A percentile compares a stretch with the other conserved stretches of the same genome.
These are phyloP conservation scores for Ceratocystis eucalypticola DNA, from an alignment of 2,329 filamentous ascomycete species.

Conservation along the genomic window DNA sequence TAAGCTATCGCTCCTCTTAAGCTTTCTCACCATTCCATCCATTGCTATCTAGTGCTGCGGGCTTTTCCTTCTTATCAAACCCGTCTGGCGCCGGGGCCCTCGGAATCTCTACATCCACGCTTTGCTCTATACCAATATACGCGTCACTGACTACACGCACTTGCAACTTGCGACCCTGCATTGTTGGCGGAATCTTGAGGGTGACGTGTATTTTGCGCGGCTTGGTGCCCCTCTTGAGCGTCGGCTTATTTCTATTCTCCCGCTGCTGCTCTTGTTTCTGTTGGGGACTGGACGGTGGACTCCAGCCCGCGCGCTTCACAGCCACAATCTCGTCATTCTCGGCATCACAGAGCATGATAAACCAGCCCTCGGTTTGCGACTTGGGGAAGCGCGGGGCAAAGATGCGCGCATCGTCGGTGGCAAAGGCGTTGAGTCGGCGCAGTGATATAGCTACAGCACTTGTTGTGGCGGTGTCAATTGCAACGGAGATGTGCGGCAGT, in stretches of 20 bases:
- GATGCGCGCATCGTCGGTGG: constrained; percentile 56
- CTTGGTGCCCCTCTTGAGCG: constrained; percentile 13
- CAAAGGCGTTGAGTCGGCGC: constrained; percentile 51
- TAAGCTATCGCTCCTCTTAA: not conserved
- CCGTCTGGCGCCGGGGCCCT: constrained; percentile 28
- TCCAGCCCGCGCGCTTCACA: constrained; percentile 75
- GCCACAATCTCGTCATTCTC: constrained; percentile 64
- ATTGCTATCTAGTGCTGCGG: not conserved
- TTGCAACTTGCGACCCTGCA: constrained; percentile 47
- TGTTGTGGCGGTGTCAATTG: constrained; percentile 30
- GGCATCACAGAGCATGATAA: constrained; percentile 60
- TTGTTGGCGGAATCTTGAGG: constrained; percentile 31
- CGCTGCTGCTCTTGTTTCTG: not conserved
- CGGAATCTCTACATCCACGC: constrained; percentile 40
- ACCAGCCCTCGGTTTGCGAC: constrained; percentile 86
- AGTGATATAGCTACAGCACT: constrained; percentile 48
- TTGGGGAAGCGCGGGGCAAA: constrained; percentile 88
- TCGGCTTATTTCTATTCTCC: not conserved
- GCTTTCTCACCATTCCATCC: not conserved
- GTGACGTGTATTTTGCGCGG: constrained; percentile 8
- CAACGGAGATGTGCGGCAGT: constrained; percentile 55
- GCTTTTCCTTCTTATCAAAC: constrained; percentile 17
- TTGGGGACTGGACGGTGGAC: constrained; percentile 21
- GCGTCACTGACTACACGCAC: constrained; percentile 73
- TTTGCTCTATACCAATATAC: constrained; percentile 61